A percentile compares a stretch with the other conserved stretches of the same genome.
Conservation (phyloP, 805 yeast genomes). For the Barnettozyma sucrosica region DNA sequence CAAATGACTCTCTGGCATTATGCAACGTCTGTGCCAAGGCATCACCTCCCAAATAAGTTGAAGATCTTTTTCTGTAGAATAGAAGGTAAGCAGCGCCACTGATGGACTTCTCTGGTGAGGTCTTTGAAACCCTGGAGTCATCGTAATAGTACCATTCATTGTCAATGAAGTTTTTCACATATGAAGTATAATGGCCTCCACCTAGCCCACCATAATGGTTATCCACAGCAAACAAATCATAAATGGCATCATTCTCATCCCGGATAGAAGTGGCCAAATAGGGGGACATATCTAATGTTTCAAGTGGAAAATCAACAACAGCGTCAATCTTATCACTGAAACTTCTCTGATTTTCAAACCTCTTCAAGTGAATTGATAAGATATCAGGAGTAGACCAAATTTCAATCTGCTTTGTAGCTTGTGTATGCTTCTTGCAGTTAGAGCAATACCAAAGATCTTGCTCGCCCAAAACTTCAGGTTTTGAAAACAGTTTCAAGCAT, state of each 20-base stretch:
- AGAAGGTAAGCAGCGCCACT: conserved; percentile 81
- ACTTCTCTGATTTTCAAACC: conserved; percentile 80
- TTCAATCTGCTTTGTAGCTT: conserved; percentile 86
- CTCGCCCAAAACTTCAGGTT: conserved; percentile 79
- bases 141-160: conserved; percentile 84
- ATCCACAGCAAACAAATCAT: conserved; percentile 89
- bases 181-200: conserved; percentile 96
- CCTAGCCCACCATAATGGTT: conserved; percentile 96
- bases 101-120: conserved; percentile 54
- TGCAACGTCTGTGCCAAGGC: conserved; percentile 35
- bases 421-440: conserved; percentile 77
- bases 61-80: conserved; percentile 61
- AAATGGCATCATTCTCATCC: conserved; percentile 36
- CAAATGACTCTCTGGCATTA: conserved; percentile 34
- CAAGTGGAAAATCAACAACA: conserved; percentile 81
- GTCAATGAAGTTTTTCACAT: conserved; percentile 73
- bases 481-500: conserved; percentile 69
- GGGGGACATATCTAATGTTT: conserved; percentile 66
- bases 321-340: conserved; percentile 87
- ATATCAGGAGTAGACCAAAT: conserved; percentile 94
- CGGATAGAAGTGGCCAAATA: conserved; percentile 38
- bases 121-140: conserved; percentile 67
- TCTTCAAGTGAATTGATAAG: conserved; percentile 79
- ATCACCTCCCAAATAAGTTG: conserved; percentile 42
- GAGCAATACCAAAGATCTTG: conserved; percentile 96